Evolutionary conservation across 768 basidiomycete genomes (phyloP), one percentile per base, ranked within the genome.

Genomic region (Collybia sp.): DNA sequence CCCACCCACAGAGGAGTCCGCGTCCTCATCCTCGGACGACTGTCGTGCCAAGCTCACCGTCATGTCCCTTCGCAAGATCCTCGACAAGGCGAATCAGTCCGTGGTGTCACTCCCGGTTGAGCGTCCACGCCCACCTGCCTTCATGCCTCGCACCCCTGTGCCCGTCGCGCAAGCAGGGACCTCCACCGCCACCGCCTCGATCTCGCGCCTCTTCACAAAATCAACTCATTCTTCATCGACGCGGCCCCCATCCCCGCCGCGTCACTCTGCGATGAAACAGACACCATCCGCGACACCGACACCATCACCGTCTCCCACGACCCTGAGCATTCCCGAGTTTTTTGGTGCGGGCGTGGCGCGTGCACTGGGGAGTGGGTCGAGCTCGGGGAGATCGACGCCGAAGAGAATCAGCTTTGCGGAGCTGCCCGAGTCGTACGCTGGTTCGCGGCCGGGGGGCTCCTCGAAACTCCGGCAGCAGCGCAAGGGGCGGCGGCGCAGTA

Each of bases 141-240:
- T 72, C 46, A 53, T 72, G 57, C 69, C 71, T 31, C 66, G 78
- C 3, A 73, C 77, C 2, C 82, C 85, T 1, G 69, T 72, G 9
- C 77, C 79, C 9, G 58, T 62, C 1, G 68, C 83, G 5, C 65
- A 72, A 17, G 70, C 76, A 4, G 72, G 77, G n/a, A 83, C 84
- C 3, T 86, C 84, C 3, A 85, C 70, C 4, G 83, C 88, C 1
- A 91, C 88, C 1, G 88, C 88, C 1, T 85, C 82, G 20, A 72
- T 91, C 40, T 88, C 86, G 17, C 73, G 83, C n/a, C 73, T 90
- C 12, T 85, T 83, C 54, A 87, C 85, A 1, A 83, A 81, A 50
- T 72, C 62, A 30, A 68, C 59, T 35, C 72, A 74, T 52, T 73
- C 81, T 2, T 75, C 79, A 12, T 84, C 84, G 3, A 82, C 85